These are phyloP conservation scores for Hyphopichia homilentoma DNA, from an alignment of 805 yeast species.

Conservation along the genomic window DNA sequence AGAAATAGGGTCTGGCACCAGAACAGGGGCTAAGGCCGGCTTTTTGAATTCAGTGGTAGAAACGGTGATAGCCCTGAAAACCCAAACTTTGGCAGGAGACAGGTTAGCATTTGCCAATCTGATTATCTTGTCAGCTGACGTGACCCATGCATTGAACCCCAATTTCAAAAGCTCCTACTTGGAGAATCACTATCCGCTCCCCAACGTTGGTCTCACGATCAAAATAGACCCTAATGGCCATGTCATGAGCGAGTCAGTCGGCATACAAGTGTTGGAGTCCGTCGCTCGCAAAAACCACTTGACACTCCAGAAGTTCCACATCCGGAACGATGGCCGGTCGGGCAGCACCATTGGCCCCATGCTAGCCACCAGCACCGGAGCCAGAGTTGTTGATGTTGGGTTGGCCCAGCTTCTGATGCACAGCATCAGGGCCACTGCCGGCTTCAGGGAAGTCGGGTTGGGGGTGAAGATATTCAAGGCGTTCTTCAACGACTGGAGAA, in stretches of 20 bases:
- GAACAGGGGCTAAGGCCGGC: constrained; percentile 39
- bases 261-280: constrained; percentile 19
- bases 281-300: constrained; percentile 21
- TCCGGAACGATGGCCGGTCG: constrained; percentile 36
- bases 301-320: constrained; percentile 35
- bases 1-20: constrained; percentile 37
- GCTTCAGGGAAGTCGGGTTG: constrained; percentile 36
- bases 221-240: constrained; percentile 37
- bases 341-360: constrained; percentile 45
- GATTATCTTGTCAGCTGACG: constrained; percentile 38
- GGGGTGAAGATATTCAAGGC: constrained; percentile 31
- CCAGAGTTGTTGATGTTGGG: constrained; percentile 39
- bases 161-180: constrained; percentile 32
- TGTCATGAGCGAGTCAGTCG: constrained; percentile 34
- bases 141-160: constrained; percentile 42
- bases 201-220: constrained; percentile 35
- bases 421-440: constrained; percentile 34
- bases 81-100: not conserved
- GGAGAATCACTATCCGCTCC: constrained; percentile 31
- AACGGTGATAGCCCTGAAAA: constrained; percentile 6
- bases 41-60: constrained; percentile 19
- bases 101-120: constrained; percentile 26
- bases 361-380: constrained; percentile 32
- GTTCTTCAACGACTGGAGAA: constrained; percentile 30
- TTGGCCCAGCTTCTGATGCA: constrained; percentile 43